Evolutionary conservation across 2,329 filamentous ascomycete species (phyloP).

Genomic region (Davidsoniella australis): DNA sequence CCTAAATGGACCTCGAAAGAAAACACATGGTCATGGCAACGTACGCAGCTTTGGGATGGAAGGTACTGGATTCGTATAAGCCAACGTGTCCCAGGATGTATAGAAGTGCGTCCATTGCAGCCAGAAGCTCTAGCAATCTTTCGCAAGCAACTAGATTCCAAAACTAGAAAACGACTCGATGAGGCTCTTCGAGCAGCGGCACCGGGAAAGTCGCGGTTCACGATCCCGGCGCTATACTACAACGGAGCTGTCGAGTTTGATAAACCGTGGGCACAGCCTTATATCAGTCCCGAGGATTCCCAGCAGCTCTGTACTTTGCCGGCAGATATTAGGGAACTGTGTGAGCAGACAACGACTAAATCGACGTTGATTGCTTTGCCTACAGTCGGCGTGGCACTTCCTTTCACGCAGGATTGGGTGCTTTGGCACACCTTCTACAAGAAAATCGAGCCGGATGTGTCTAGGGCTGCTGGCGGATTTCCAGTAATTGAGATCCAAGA

Average conservation of each 20-base stretch:
- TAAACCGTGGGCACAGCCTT: too few species aligned
- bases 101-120: conserved; percentile 30
- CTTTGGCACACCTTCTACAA: too few species aligned
- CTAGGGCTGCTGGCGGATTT: too few species aligned
- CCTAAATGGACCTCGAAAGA: too few species aligned
- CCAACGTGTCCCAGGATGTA: conserved; percentile 24
- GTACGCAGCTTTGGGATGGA: conserved; percentile 36
- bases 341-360: not conserved
- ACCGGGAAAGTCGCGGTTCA: conserved; percentile 37
- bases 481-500: too few species aligned
- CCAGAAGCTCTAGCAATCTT: conserved; percentile 29
- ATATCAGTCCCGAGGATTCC: too few species aligned
- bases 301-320: not conserved
- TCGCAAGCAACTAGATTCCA: conserved; percentile 24
- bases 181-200: conserved; percentile 31
- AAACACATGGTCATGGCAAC: conserved; percentile 15
- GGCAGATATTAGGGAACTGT: conserved; percentile 11
- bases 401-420: too few species aligned
- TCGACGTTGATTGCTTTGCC: not conserved
- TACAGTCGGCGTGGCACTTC: too few species aligned
- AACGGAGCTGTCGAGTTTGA: conserved; percentile 1
- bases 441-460: too few species aligned
- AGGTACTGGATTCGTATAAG: conserved; percentile 42
- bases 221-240: conserved; percentile 37
- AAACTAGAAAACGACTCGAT: conserved; percentile 21